These are phyloP conservation scores for Fragaria vesca DNA, from an alignment of 306 rosid species.

Conservation along the genomic window DNA sequence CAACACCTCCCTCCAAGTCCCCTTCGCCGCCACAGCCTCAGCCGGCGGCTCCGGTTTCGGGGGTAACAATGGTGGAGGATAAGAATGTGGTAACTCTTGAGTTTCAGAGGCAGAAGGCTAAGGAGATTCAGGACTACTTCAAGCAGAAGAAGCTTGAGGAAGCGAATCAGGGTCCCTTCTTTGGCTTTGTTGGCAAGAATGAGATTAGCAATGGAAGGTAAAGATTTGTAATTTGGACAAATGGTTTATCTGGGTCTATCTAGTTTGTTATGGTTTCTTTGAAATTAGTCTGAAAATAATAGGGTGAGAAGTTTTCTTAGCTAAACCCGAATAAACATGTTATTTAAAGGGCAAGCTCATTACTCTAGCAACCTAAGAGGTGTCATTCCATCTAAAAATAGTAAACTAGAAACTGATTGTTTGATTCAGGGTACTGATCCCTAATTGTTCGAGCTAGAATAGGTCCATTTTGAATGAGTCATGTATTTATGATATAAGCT, in stretches of 20 bases:
- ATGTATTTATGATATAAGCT: not conserved
- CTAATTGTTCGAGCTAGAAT: not conserved
- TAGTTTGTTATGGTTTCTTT: not conserved
- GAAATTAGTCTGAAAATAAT: not conserved
- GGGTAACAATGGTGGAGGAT: slow-evolving; percentile 35
- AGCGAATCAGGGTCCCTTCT: slow-evolving; percentile 70
- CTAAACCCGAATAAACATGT: not conserved
- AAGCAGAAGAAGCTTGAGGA: slow-evolving; percentile 87
- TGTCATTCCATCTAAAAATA: too few species aligned
- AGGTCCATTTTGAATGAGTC: not conserved
- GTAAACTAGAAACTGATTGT: not conserved
- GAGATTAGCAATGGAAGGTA: slow-evolving; percentile 94
- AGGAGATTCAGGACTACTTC: slow-evolving; percentile 90
- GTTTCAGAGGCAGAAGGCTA: slow-evolving; percentile 97
- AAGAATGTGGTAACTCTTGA: slow-evolving; percentile 62
- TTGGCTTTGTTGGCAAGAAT: slow-evolving; percentile 87
- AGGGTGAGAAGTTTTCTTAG: not conserved
- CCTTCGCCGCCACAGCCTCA: slow-evolving; percentile 33
- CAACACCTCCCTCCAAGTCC: slow-evolving; percentile 58
- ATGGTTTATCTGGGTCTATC: slow-evolving; percentile 18
- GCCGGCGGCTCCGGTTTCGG: slow-evolving; percentile 25
- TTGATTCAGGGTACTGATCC: not conserved
- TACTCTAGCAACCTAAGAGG: too few species aligned
- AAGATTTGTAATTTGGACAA: not conserved
- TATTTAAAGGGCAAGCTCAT: not conserved